Conservation (phyloP, 1,139 yeast genomes). For the Taphrina wiesneri region DNA sequence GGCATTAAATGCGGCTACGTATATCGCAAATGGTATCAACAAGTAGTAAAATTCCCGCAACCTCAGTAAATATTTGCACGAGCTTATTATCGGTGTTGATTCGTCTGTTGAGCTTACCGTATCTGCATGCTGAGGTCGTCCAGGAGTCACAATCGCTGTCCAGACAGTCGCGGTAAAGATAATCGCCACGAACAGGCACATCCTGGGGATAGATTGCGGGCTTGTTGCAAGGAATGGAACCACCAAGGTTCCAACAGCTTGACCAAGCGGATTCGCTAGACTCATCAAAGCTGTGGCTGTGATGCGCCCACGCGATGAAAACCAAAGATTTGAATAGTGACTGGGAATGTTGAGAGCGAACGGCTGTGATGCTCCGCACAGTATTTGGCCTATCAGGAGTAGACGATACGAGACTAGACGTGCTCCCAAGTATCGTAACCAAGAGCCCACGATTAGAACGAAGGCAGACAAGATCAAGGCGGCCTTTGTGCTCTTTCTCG, state of each 20-base stretch:
- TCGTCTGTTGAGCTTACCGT: slow-evolving; percentile 33
- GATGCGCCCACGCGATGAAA: slow-evolving; percentile 44
- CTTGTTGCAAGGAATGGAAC: slow-evolving; percentile 46
- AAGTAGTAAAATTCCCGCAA: slow-evolving; percentile 41
- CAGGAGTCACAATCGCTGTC: slow-evolving; percentile 6
- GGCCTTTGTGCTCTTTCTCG: slow-evolving; percentile 29
- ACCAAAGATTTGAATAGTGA: slow-evolving; percentile 47
- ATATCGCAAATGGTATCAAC: slow-evolving; percentile 44
- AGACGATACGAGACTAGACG: slow-evolving; percentile 40
- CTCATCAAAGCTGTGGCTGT: slow-evolving; percentile 48
- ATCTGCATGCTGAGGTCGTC: background rate
- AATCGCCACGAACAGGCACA: slow-evolving; percentile 43
- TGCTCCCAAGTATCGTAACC: slow-evolving; percentile 26
- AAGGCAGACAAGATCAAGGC: slow-evolving; percentile 43
- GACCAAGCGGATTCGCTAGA: slow-evolving; percentile 48
- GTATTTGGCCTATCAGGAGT: slow-evolving; percentile 46
- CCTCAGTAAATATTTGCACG: background rate
- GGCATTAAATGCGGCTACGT: slow-evolving; percentile 48
- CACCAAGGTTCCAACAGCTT: slow-evolving; percentile 48
- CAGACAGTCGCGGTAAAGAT: slow-evolving; percentile 38
- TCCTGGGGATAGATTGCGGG: slow-evolving; percentile 37
- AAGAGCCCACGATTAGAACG: slow-evolving; percentile 43
- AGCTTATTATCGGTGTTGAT: slow-evolving; percentile 43
- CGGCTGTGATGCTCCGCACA: slow-evolving; percentile 48
- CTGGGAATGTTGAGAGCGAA: slow-evolving; percentile 46